A percentile compares a stretch with the other conserved stretches of the same genome.
These are phyloP conservation scores for Pythium monospermum DNA, from an alignment of 352 stramenopile species.

Conservation along the genomic window DNA sequence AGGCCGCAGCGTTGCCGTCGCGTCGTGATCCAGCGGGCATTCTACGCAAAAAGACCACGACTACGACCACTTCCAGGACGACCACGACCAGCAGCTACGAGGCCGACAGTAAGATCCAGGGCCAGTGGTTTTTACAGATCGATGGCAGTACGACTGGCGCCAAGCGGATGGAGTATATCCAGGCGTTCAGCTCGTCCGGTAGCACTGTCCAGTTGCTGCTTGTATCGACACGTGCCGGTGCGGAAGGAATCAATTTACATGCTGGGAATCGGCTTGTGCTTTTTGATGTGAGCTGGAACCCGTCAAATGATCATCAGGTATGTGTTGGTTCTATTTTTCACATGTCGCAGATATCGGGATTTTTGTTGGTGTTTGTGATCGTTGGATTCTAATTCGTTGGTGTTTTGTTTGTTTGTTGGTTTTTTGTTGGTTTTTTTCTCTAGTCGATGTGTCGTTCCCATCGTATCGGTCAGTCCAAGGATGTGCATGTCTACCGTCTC, in stretches of 20 bases:
- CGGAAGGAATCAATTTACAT: constrained; percentile 87
- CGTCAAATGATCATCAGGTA: constrained; percentile 87
- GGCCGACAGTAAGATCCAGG: constrained; percentile 11
- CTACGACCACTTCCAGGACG: background rate
- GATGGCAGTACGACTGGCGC: constrained; percentile 64
- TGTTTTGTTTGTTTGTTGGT: constrained; percentile 4
- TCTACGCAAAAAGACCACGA: constrained; percentile 14
- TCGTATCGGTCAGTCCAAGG: constrained; percentile 86
- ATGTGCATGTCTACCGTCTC: constrained; percentile 90
- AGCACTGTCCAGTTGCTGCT: constrained; percentile 67
- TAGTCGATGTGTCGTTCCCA: constrained; percentile 91
- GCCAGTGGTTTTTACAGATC: constrained; percentile 80
- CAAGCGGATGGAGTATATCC: constrained; percentile 84
- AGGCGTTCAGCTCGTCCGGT: constrained; percentile 57
- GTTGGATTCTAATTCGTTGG: no score
- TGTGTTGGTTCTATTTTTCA: background rate
- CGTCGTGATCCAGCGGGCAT: constrained; percentile 19
- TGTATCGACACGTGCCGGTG: constrained; percentile 76
- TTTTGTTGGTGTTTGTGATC: no score
- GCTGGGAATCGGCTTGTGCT: constrained; percentile 88
- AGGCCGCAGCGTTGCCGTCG: constrained; percentile 5
- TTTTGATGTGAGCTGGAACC: constrained; percentile 91
- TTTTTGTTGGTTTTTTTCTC: constrained; percentile 1
- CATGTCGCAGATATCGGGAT: constrained; percentile 7
- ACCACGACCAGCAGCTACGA: background rate